Conservation (phyloP, 2,329 filamentous ascomycete species). For the Blastomyces parvus region DNA sequence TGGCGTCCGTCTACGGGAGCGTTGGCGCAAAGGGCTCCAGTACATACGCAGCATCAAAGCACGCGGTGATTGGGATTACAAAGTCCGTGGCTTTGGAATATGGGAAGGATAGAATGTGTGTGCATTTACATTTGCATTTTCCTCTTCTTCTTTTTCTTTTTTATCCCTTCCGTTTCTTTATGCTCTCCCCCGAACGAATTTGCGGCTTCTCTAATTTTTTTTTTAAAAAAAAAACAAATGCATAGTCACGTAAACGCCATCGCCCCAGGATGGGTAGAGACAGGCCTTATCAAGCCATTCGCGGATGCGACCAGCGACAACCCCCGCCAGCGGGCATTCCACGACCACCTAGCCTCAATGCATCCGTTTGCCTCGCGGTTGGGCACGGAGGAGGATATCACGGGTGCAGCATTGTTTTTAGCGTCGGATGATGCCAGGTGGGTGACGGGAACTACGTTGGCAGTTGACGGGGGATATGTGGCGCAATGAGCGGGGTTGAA, state of each 20-base stretch:
- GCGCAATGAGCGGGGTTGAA: conserved; percentile 12
- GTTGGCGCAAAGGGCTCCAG: conserved; percentile 20
- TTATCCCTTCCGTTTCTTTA: no score
- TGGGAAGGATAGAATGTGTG: conserved; percentile 35
- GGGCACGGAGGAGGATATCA: conserved; percentile 28
- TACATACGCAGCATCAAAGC: conserved; percentile 42
- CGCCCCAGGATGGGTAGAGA: conserved; percentile 41
- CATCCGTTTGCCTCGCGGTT: conserved; percentile 24
- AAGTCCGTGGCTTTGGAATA: conserved; percentile 43
- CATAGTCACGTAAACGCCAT: conserved; percentile 43
- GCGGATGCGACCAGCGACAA: conserved; percentile 10
- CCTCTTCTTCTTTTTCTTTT: neutral
- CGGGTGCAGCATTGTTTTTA: conserved; percentile 36
- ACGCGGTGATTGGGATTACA: conserved; percentile 43
- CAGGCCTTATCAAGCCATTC: conserved; percentile 18
- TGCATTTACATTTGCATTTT: neutral
- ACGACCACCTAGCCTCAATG: conserved; percentile 12
- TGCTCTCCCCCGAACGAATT: neutral
- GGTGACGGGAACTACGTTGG: conserved; percentile 38
- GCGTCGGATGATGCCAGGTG: conserved; percentile 40
- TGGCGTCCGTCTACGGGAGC: conserved; percentile 26
- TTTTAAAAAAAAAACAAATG: neutral
- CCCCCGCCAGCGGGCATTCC: conserved; percentile 12
- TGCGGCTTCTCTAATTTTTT: neutral
- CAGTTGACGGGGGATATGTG: conserved; percentile 41